These are phyloP conservation scores for Rubus idaeus DNA, from an alignment of 306 rosid species.

Conservation along the genomic window DNA sequence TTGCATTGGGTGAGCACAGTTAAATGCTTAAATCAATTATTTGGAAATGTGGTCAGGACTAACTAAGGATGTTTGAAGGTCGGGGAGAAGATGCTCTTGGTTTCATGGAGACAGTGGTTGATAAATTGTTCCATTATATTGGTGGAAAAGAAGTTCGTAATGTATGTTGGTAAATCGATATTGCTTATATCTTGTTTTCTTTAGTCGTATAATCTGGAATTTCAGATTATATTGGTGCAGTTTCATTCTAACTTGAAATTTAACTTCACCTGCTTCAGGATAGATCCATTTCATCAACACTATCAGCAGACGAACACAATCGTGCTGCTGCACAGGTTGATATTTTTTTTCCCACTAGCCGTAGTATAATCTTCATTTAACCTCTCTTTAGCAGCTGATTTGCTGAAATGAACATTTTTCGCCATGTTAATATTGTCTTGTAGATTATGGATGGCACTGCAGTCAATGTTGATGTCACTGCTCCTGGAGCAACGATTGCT, in stretches of 20 bases:
- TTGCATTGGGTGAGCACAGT: constrained; percentile 72
- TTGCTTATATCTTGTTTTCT: constrained; percentile 10
- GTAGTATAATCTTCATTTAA: not conserved
- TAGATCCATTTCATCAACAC: constrained; percentile 49
- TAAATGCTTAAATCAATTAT: constrained; percentile 14
- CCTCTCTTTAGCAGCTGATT: constrained; percentile 21
- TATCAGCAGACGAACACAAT: constrained; percentile 60
- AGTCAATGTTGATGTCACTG: constrained; percentile 87
- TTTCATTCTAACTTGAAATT: constrained; percentile 22
- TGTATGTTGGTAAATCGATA: constrained; percentile 46
- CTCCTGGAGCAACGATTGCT: constrained; percentile 93
- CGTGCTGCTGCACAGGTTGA: constrained; percentile 76
- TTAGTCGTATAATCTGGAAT: constrained; percentile 14
- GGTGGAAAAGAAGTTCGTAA: constrained; percentile 72
- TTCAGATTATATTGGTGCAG: not conserved
- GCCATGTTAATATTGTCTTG: constrained; percentile 24
- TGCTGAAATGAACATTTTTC: constrained; percentile 24
- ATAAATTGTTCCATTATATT: constrained; percentile 74
- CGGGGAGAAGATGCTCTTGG: constrained; percentile 92
- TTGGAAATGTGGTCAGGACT: constrained; percentile 31
- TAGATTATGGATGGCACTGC: constrained; percentile 93
- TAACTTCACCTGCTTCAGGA: constrained; percentile 50
- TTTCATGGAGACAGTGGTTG: constrained; percentile 71
- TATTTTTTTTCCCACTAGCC: constrained; percentile 26
- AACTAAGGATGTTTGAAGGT: constrained; percentile 54